These are phyloP conservation scores for Maudiozyma saulgeensis DNA, from an alignment of 805 yeast genomes.

Conservation along the genomic window DNA sequence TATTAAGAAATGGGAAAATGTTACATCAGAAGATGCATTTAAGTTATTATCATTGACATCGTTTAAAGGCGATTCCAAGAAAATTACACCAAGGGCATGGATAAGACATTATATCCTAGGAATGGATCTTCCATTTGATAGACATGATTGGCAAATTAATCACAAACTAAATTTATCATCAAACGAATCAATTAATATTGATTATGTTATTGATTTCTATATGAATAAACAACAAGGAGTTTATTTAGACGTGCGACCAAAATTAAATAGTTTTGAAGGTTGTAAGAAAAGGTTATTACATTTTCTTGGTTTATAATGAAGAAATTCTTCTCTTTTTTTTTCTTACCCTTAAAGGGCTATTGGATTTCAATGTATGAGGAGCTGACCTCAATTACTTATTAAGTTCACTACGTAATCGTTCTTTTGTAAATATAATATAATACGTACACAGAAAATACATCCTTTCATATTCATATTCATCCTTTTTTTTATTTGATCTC, in stretches of 20 bases:
- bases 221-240: slow-evolving; percentile 37
- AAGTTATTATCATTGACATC: slow-evolving; percentile 59
- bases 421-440: too few relatives aligned
- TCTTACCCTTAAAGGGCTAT: too few relatives aligned
- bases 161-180: neutral
- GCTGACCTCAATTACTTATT: too few relatives aligned
- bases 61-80: slow-evolving; percentile 81
- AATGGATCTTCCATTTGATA: slow-evolving; percentile 74
- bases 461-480: too few relatives aligned
- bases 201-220: slow-evolving; percentile 90
- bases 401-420: too few relatives aligned
- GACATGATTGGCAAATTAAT: slow-evolving; percentile 90
- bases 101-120: slow-evolving; percentile 54
- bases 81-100: slow-evolving; percentile 82
- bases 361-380: too few relatives aligned
- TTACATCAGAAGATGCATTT: slow-evolving; percentile 6
- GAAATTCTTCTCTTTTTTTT: too few relatives aligned
- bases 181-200: slow-evolving; percentile 41
- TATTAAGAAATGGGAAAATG: slow-evolving; percentile 72
- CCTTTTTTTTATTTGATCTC: too few relatives aligned
- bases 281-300: slow-evolving; percentile 53
- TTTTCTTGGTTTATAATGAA: slow-evolving; percentile 40
- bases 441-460: too few relatives aligned
- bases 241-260: slow-evolving; percentile 86
- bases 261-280: slow-evolving; percentile 75